These are phyloP conservation scores for Cercophora sp. DNA, from an alignment of 495 filamentous ascomycete genomes.

Conservation along the genomic window DNA sequence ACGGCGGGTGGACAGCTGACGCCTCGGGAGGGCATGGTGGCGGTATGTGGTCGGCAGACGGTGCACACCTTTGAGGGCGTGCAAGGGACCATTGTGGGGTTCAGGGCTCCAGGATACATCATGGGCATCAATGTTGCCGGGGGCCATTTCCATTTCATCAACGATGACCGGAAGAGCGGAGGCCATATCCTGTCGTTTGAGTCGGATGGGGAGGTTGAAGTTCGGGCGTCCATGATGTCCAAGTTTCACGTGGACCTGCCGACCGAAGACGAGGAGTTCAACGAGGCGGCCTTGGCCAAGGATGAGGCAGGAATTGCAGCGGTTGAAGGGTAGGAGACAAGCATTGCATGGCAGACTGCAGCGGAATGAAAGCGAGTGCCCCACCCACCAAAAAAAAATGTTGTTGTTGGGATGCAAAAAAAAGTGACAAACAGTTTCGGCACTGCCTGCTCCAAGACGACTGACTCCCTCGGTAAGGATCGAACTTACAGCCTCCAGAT, in stretches of 20 bases:
- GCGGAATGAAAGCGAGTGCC: too few relatives aligned
- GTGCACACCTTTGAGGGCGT: slow-evolving; percentile 31
- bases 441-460: slow-evolving; percentile 6
- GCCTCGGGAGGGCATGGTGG: slow-evolving; percentile 36
- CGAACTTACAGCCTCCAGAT: not conserved
- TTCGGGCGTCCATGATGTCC: slow-evolving; percentile 30
- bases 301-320: slow-evolving; percentile 29
- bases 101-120: slow-evolving; percentile 43
- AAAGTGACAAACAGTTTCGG: not conserved
- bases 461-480: slow-evolving; percentile 1
- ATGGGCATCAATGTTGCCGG: slow-evolving; percentile 49
- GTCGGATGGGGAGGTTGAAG: slow-evolving; percentile 32
- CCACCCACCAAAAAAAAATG: too few relatives aligned
- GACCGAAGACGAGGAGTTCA: slow-evolving; percentile 37
- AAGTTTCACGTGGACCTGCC: slow-evolving; percentile 39
- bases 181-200: slow-evolving; percentile 49
- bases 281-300: slow-evolving; percentile 34
- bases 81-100: slow-evolving; percentile 45
- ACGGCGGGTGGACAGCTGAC: slow-evolving; percentile 33
- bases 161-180: slow-evolving; percentile 36
- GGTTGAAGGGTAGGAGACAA: slow-evolving; percentile 26
- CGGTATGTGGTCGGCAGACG: slow-evolving; percentile 39
- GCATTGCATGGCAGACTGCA: too few relatives aligned
- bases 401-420: not conserved
- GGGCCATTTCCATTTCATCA: slow-evolving; percentile 51